phyloP scores from a whole-genome alignment of 1,284 basidiomycete species.

The Coniferiporia weirii region DNA sequence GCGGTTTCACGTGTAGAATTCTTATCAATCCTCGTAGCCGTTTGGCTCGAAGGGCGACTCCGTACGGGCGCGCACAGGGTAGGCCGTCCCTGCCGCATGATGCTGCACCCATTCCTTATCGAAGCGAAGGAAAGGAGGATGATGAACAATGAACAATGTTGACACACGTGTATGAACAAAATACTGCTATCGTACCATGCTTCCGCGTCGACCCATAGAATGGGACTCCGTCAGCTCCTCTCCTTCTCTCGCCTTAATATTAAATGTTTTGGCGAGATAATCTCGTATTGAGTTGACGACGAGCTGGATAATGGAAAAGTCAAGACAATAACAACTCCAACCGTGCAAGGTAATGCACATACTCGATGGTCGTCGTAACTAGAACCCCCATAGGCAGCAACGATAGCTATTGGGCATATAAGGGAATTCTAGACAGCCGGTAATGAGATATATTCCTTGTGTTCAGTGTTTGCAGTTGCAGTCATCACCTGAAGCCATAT shows the following conservation, averaged over 20 bases:
- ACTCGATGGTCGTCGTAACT: constrained; percentile 75
- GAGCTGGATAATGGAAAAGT: constrained; percentile 37
- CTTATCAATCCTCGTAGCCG: constrained; percentile 12
- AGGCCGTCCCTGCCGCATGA: constrained; percentile 9
- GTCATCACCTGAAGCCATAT: constrained; percentile 69
- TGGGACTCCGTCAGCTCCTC: constrained; percentile 5
- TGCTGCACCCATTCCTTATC: constrained; percentile 15
- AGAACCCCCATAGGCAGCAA: constrained; percentile 76
- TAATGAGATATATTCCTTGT: constrained; percentile 16
- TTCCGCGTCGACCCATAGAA: constrained; percentile 11
- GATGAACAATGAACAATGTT: constrained; percentile 8
- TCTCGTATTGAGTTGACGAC: constrained; percentile 62
- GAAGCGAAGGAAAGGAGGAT: constrained; percentile 4
- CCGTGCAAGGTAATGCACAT: constrained; percentile 24
- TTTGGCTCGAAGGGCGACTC: constrained; percentile 16
- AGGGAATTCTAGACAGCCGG: constrained; percentile 56
- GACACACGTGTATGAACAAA: background rate
- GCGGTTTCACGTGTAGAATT: background rate
- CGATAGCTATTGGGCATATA: constrained; percentile 75
- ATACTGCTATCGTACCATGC: constrained; percentile 19
- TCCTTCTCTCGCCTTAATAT: constrained; percentile 28
- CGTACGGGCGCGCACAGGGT: constrained; percentile 4
- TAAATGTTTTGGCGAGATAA: constrained; percentile 50
- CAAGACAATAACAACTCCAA: background rate
- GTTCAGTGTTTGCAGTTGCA: constrained; percentile 3